These are phyloP conservation scores for Neoboletus subvelutipes DNA, from an alignment of 768 basidiomycete species.

Conservation along the genomic window DNA sequence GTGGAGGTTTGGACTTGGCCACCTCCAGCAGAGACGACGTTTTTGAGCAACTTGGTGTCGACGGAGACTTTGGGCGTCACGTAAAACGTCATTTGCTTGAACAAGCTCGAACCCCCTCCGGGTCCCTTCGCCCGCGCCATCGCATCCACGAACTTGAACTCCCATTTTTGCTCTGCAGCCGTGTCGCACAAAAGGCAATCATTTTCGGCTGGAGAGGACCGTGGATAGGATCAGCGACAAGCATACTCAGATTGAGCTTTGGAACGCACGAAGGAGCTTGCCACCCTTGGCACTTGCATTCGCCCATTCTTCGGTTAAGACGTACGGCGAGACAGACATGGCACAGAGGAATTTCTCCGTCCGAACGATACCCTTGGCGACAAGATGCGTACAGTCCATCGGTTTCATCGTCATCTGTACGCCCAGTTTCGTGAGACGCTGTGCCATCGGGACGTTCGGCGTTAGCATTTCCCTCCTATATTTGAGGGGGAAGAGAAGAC, in stretches of 20 bases:
- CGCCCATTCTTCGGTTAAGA: conserved; percentile 73
- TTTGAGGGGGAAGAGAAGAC: conserved; percentile 5
- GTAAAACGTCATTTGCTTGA: conserved; percentile 70
- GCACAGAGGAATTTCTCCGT: conserved; percentile 90
- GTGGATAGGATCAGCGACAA: neutral
- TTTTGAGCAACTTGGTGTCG: conserved; percentile 61
- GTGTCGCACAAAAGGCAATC: conserved; percentile 61
- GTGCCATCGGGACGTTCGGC: neutral
- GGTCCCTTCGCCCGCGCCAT: conserved; percentile 53
- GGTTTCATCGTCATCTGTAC: conserved; percentile 60
- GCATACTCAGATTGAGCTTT: neutral
- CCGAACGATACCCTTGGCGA: conserved; percentile 66
- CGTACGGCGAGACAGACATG: conserved; percentile 56
- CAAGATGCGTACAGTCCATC: conserved; percentile 74
- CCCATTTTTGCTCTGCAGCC: conserved; percentile 62
- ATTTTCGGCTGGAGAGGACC: conserved; percentile 51
- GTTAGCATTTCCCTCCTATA: neutral
- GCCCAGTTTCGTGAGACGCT: conserved; percentile 68
- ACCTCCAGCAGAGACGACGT: conserved; percentile 66
- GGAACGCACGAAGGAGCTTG: conserved; percentile 59
- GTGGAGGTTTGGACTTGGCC: conserved; percentile 59
- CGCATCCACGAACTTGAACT: conserved; percentile 61
- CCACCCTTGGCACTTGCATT: conserved; percentile 53
- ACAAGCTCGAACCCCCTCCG: conserved; percentile 47
- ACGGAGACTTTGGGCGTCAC: conserved; percentile 65